Base-by-base conservation (phyloP, 2,329 filamentous ascomycete genomes). In the Coleophoma crateriformis region DNA sequence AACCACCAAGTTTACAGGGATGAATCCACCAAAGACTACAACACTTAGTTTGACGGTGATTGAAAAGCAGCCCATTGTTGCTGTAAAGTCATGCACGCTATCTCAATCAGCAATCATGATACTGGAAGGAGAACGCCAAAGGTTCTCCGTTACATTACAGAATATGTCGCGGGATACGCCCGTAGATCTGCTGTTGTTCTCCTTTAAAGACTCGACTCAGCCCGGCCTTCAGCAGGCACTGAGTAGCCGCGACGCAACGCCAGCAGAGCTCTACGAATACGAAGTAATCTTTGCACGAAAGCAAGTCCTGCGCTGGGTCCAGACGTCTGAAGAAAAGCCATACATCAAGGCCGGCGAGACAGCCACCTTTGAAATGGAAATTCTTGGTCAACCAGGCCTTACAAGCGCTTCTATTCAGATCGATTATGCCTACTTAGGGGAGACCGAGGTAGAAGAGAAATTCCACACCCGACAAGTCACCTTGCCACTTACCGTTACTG, bases 51-150 rank as follows among this genome's bases (percentile, higher is more conserved):
- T 95, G 39, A 89, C 81, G 47, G 88, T 95, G 20, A 90, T 96
- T 50, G 77, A 83, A 3, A 75, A 82, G 41, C 90, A 96, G 64
- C 94, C 94, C 6, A 70, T 88, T 3, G 72, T 97, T 3, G 71
- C 84, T 3, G 77, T 96, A 17, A 85, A 88, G 61, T 84, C 84
- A 7, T 87, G 85, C 3, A 89, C 86, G 12, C 75, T 96, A 1
- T 81, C 87, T 0, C 91, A 96, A 61, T 88, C 87, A 19, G 88
- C 90, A 10, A 73, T 96, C 34, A 96, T 96, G 90, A 78, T 99
- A 11, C 75, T 99, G 6, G 92, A 97, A 69, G 94, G 94, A 40
- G 92, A 99, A 67, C 80, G 79, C 19, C 85, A 84, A 58, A 73
- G 74, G 1, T 95, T 97, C 62, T 85, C 81, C 0, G 77, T 96